Base-by-base conservation (phyloP, 2,329 filamentous ascomycete genomes). In the Metarhizium rileyi region DNA sequence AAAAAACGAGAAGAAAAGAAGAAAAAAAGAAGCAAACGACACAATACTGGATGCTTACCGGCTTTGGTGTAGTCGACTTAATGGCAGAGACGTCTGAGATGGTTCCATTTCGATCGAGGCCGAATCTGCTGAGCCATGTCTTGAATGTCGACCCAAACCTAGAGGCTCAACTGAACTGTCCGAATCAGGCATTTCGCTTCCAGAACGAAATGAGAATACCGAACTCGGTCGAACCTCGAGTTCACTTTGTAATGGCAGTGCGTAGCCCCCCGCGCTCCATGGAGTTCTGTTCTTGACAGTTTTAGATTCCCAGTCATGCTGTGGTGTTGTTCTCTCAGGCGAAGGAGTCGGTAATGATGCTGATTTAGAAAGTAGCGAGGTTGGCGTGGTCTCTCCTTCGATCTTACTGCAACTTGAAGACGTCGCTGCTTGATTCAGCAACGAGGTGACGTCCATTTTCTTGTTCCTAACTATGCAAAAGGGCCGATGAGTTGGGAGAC, bases 241-340 rank as follows among this genome's bases (percentile, higher is more conserved):
- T 44, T 73, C 68, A 48, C 68, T 53, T 12, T 67, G 64, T 41
- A 70, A 59, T 4, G 73, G 70, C 22, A 77, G 63, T 23, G 70
- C 71, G 53, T 74, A 77, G 40, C 73, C 74, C 30, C 68, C 70
- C 18, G 70, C 74, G 52, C 75, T 71, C 76, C 75, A 78, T 47
- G 74, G 74, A 36, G 66, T 75, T 49, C 74, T 70, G 27, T 52
- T 54, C 55, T 53, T 59, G 20, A 48, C 54, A 28, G 59, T 53
- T 25, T 50, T 56, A 20, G 50, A 41, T 42, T 58, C 56, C 53
- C 50, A 55, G 25, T 56, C 52, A 27, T 56, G 52, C 22, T 55
- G 56, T n/a, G 57, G 56, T 10, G 57, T 57, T 30, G 53, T 53
- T 28, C 56, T 58, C 28, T 68, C 66, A 7, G 63, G 63, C 9